These are phyloP conservation scores for Trichosporon faecale DNA, from an alignment of 1,284 basidiomycete species.

Conservation along the genomic window DNA sequence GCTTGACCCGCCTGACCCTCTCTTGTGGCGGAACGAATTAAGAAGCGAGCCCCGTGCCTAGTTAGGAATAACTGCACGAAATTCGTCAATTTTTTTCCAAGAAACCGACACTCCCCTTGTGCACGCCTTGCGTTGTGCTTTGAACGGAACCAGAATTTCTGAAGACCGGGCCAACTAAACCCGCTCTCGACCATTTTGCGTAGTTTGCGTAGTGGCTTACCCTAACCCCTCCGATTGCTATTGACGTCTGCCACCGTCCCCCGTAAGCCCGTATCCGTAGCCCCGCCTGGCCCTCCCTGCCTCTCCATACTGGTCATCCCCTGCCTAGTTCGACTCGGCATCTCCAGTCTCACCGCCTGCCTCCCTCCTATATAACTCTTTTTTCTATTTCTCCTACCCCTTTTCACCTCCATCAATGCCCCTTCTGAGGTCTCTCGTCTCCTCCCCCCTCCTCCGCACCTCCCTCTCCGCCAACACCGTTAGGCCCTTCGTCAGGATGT, in stretches of 20 bases:
- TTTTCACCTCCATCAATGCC: constrained; percentile 30
- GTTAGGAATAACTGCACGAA: constrained; percentile 5
- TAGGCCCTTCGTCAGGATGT: constrained; percentile 46
- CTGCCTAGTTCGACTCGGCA: neutral
- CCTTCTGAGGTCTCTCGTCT: constrained; percentile 22
- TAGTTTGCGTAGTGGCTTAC: constrained; percentile 2
- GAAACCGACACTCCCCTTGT: no score
- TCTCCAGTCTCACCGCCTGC: constrained; percentile 7
- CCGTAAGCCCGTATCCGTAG: neutral
- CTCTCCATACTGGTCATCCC: neutral
- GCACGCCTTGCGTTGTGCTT: neutral
- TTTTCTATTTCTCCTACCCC: constrained; percentile 16
- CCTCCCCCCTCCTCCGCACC: constrained; percentile 28
- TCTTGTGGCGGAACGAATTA: neutral
- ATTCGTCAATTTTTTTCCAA: constrained; percentile 1
- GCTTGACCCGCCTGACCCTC: neutral
- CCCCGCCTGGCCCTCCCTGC: constrained; percentile 1
- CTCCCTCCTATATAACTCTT: constrained; percentile 22
- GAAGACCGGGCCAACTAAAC: constrained; percentile 5
- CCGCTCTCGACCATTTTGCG: neutral
- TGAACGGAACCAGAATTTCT: neutral
- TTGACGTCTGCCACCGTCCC: neutral
- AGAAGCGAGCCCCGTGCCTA: neutral
- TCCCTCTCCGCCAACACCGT: constrained; percentile 26
- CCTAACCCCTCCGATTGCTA: neutral